Base-by-base conservation (phyloP, 2,329 filamentous ascomycete genomes). In the Ophiosphaerella korrae region DNA sequence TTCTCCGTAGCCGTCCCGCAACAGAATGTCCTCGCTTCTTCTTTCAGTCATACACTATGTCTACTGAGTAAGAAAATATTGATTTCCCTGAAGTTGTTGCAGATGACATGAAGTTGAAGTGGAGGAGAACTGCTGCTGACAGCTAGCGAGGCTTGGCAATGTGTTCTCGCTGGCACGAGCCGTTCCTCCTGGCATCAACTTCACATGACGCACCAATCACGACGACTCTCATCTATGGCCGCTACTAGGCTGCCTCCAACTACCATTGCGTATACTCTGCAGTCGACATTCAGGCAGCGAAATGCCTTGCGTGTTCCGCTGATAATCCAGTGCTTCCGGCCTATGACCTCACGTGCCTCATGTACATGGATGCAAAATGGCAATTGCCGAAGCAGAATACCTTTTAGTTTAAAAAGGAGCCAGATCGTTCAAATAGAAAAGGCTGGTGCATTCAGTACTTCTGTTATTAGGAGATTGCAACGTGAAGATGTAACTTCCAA, bases 331-430 rank as follows among this genome's bases (percentile, higher is more conserved):
- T 54, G 48, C 55, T 42, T 67, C 52, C 52, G 55, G 39, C 50
- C 47, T 42, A 43, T 49, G 5, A 47, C 38, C 61, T 71, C 69
- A 72, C 68, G 68, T 72, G 69, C 68, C 43, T 64, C 56, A 2
- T 63, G 48, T 52, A 63, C 56, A 45, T 65, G 57, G 62, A 32
- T 48, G 9, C 50, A 40, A 34, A 50, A 57, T 46, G 48, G 52
- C 48, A 47, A 44, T 39, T 43, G 8, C 36, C 44, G 36, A 47
- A 45, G 26, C 31, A 51, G 46, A 43, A 29, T 31, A 11, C 7
- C 44, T 3, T 24, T 49, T 35, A 31, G 31, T 16, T 8, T 34
- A 23, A 57, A 35, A 26, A 26, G 36, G 36, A 56, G 42, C 18
- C 42, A 32, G 36, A 38, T 14, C 29, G 33, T 12, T 34, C 31